Conservation (phyloP, 2,329 filamentous ascomycete species). For the Chaetomiaceae sp. region DNA sequence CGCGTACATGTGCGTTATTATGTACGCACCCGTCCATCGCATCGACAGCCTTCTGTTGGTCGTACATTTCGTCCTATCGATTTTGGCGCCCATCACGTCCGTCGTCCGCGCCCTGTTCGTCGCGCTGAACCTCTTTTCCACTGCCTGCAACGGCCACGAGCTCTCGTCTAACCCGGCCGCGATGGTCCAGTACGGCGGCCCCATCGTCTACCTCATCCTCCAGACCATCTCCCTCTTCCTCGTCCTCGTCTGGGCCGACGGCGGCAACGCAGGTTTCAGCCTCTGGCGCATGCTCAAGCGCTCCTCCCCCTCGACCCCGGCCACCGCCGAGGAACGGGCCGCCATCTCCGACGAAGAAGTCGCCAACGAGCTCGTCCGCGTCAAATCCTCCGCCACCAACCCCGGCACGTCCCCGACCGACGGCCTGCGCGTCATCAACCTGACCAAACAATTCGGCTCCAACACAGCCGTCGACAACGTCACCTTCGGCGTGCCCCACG, state of each 20-base stretch:
- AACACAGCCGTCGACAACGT: constrained; percentile 83
- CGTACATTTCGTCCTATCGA: constrained; percentile 70
- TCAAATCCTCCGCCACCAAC: constrained; percentile 45
- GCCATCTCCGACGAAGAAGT: constrained; percentile 54
- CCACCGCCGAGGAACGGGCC: constrained; percentile 31
- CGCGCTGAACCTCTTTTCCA: constrained; percentile 76
- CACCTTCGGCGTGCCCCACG: constrained; percentile 72
- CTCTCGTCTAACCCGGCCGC: constrained; percentile 65
- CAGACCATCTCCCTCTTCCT: constrained; percentile 69
- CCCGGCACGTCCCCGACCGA: constrained; percentile 41
- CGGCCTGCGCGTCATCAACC: constrained; percentile 71
- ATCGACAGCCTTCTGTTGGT: constrained; percentile 65
- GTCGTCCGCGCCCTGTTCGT: constrained; percentile 71
- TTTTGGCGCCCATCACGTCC: constrained; percentile 72
- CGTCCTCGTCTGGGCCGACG: constrained; percentile 75
- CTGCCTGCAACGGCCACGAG: constrained; percentile 63
- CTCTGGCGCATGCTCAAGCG: constrained; percentile 41
- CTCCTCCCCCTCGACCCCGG: neutral
- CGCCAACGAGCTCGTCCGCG: constrained; percentile 58
- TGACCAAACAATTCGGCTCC: constrained; percentile 74
- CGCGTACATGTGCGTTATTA: constrained; percentile 66
- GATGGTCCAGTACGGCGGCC: constrained; percentile 73
- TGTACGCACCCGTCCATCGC: constrained; percentile 64
- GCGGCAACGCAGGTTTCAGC: constrained; percentile 60
- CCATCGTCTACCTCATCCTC: constrained; percentile 75